Base-by-base conservation (phyloP, 2,329 filamentous ascomycete genomes). In the Talaromyces sp. region DNA sequence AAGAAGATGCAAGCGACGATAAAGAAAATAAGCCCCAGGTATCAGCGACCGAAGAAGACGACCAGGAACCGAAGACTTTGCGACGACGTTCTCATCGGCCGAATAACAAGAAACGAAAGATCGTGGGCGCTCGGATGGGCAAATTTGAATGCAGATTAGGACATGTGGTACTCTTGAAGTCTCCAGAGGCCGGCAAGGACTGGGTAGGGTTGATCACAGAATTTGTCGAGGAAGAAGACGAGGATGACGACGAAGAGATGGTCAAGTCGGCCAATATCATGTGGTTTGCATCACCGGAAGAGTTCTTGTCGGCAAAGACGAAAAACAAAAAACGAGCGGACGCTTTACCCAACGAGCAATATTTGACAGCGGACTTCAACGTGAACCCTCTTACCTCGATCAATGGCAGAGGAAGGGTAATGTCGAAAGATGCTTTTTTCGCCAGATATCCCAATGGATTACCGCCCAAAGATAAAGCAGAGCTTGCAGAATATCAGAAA, bases 121-220 rank as follows among this genome's bases (percentile, higher is more conserved):
- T 97, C 53, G 77, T 95, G 47, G 95, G 92, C 3, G 95, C 94
- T 22, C 87, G 87, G 29, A 93, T 93, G 84, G 93, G 93, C 27
- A 82, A 77, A 13, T 97, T 97, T 69, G 85, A 90, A 73, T 97
- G 93, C 79, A 85, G 81, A 63, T 76, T 97, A 43, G 95, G 95
- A 53, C 93, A 99, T 73, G 86, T 88, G 22, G 89, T 98, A 40
- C 83, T 98, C 47, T 83, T 99, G 64, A 96, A 96, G 77, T 92
- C 93, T 1, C 92, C 96, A 45, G 92, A 91, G 3, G 86, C 87
- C 47, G 92, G 92, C 69, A 92, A 96, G 72, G 91, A 93, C 11
- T 99, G 95, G 93, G 91, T 96, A 2, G 95, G 92, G 38, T 88
- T 99, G 68, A 90, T 97, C 61, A 90, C 89, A 72, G 89, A 91